These are phyloP conservation scores for Boletus edulis DNA, from an alignment of 768 basidiomycete genomes.

Conservation along the genomic window DNA sequence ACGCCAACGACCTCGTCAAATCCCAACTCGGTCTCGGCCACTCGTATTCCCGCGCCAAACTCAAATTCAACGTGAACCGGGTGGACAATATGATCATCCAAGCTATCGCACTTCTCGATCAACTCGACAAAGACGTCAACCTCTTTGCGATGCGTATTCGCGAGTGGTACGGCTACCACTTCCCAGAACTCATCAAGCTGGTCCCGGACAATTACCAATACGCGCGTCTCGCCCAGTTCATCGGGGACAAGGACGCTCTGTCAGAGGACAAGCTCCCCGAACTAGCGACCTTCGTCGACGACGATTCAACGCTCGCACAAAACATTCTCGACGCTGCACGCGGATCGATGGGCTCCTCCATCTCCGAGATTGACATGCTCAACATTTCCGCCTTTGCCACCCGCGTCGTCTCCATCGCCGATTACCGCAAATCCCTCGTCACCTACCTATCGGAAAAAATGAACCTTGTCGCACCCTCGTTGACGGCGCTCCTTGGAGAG, in stretches of 20 bases:
- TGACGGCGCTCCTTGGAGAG: slow-evolving; percentile 89
- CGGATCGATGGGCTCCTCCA: slow-evolving; percentile 90
- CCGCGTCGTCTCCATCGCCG: slow-evolving; percentile 87
- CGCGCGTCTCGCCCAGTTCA: slow-evolving; percentile 79
- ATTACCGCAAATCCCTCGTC: slow-evolving; percentile 89
- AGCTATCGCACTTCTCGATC: slow-evolving; percentile 96
- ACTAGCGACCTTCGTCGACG: slow-evolving; percentile 75
- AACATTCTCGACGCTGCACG: slow-evolving; percentile 94
- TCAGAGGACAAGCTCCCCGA: slow-evolving; percentile 78
- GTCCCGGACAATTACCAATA: slow-evolving; percentile 95
- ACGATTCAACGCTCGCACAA: slow-evolving; percentile 82
- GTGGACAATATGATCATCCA: slow-evolving; percentile 99
- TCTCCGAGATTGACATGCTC: slow-evolving; percentile 91
- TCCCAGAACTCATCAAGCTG: slow-evolving; percentile 92
- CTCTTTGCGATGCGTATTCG: slow-evolving; percentile 97
- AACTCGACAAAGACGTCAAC: slow-evolving; percentile 99
- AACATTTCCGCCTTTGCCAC: slow-evolving; percentile 92
- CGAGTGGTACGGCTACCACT: slow-evolving; percentile 99
- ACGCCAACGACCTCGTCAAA: slow-evolving; percentile 83
- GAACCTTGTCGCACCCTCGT: slow-evolving; percentile 93
- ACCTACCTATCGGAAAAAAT: slow-evolving; percentile 93
- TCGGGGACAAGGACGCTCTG: slow-evolving; percentile 85
- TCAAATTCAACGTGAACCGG: slow-evolving; percentile 96
- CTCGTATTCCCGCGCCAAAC: slow-evolving; percentile 95
- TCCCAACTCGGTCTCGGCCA: slow-evolving; percentile 97